Evolutionary conservation across 352 stramenopile species (phyloP).

Genomic region (Globisporangium splendens): DNA sequence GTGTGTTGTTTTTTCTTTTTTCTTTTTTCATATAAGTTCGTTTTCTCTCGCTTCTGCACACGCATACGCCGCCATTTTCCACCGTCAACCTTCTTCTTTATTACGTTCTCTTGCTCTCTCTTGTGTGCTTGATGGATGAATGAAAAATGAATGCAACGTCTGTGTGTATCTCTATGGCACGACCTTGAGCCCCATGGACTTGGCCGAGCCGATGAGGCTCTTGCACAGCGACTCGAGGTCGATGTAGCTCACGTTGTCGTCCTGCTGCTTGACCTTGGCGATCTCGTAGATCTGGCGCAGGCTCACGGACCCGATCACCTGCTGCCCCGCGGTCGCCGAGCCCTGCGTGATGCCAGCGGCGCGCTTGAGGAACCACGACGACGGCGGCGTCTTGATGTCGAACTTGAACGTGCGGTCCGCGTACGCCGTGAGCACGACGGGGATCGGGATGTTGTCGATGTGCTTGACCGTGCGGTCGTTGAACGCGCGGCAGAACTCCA

Average conservation of each 20-base stretch:
- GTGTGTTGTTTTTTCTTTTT: no score
- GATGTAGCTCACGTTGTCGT: conserved; percentile 92
- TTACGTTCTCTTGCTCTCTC: not conserved
- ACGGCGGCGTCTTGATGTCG: conserved; percentile 92
- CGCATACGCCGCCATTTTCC: no score
- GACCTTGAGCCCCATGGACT: conserved; percentile 91
- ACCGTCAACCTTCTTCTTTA: not conserved
- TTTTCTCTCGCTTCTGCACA: no score
- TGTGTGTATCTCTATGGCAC: conserved; percentile 32
- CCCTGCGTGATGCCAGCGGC: conserved; percentile 84
- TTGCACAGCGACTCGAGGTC: conserved; percentile 90
- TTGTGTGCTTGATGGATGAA: not conserved
- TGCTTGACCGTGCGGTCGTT: conserved; percentile 94
- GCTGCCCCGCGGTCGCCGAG: conserved; percentile 67
- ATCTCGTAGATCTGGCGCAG: conserved; percentile 98
- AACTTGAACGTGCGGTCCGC: conserved; percentile 97
- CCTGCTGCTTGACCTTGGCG: conserved; percentile 95
- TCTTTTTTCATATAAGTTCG: not conserved
- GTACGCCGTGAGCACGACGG: conserved; percentile 92
- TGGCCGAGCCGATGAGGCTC: conserved; percentile 90
- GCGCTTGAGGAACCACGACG: conserved; percentile 93
- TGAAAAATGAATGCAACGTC: no score
- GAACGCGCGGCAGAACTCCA: conserved; percentile 99
- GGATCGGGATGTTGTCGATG: conserved; percentile 90
- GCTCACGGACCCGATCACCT: conserved; percentile 82